Evolutionary conservation across 345 rosid species (phyloP).

Genomic region (Eucalyptus paniculata): DNA sequence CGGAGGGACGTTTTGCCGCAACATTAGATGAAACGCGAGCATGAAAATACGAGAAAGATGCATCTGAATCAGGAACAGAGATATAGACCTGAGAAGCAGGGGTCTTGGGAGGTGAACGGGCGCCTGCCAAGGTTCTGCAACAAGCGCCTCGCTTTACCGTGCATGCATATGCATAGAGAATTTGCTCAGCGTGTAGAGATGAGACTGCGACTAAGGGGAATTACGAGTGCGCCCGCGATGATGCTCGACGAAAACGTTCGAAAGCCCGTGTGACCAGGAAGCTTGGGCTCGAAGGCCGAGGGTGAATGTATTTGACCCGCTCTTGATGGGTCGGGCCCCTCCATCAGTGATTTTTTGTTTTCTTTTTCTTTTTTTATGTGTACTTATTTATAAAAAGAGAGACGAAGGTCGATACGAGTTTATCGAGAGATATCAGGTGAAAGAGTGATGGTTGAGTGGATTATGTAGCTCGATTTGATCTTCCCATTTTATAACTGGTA

Average conservation of each 20-base stretch:
- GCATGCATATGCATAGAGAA: slow-evolving; percentile 22
- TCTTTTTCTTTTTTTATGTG: too few species aligned
- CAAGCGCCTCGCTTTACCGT: slow-evolving; percentile 40
- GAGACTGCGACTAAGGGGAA: neutral
- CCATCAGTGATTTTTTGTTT: neutral
- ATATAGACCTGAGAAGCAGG: neutral
- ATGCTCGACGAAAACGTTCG: neutral
- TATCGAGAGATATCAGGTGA: too few species aligned
- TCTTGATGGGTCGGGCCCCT: neutral
- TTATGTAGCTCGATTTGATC: too few species aligned
- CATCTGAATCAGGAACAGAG: neutral
- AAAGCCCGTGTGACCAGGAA: neutral
- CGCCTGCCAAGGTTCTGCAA: slow-evolving; percentile 15
- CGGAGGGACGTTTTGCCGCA: neutral
- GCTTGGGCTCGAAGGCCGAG: neutral
- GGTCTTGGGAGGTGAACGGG: slow-evolving; percentile 10
- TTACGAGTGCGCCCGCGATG: neutral
- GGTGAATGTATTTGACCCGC: neutral
- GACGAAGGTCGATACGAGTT: too few species aligned
- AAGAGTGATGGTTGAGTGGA: too few species aligned
- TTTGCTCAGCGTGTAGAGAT: neutral
- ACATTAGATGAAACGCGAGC: neutral
- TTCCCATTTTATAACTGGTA: too few species aligned
- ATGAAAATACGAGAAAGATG: neutral
- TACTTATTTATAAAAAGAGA: too few species aligned